Evolutionary conservation across 768 basidiomycete species (phyloP).

Genomic region (Fomitopsis pulvina): DNA sequence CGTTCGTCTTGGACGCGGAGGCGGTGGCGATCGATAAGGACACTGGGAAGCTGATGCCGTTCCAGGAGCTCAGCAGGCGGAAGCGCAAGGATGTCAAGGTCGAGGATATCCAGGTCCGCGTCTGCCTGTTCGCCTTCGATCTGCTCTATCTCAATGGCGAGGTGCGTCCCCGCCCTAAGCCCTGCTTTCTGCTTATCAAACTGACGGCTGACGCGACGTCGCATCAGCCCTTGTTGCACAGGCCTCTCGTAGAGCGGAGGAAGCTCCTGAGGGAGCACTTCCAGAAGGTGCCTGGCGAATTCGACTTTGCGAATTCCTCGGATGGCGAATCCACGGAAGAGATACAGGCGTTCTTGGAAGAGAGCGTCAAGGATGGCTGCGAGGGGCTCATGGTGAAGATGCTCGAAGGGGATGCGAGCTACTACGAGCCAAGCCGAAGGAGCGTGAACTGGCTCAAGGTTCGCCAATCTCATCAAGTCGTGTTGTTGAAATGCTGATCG

Average conservation of each 20-base stretch:
- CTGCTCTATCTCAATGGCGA: conserved; percentile 95
- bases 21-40: conserved; percentile 91
- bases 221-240: conserved; percentile 73
- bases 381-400: conserved; percentile 99
- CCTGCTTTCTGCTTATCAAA: not conserved
- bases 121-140: conserved; percentile 96
- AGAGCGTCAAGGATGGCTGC: conserved; percentile 96
- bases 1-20: conserved; percentile 94
- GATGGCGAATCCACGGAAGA: conserved; percentile 89
- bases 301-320: conserved; percentile 87
- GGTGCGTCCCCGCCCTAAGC: conserved; percentile 40
- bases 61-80: conserved; percentile 92
- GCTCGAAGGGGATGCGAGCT: conserved; percentile 87
- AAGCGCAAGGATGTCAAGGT: conserved; percentile 98
- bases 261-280: conserved; percentile 76
- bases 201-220: not conserved
- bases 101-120: conserved; percentile 95
- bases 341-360: conserved; percentile 91
- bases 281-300: conserved; percentile 77
- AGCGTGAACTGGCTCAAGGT: conserved; percentile 99
- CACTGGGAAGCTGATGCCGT: conserved; percentile 86
- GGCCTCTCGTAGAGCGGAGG: conserved; percentile 69
- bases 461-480: conserved; percentile 2
- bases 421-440: conserved; percentile 91
- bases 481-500: not conserved